Base-by-base conservation (phyloP, 2,329 filamentous ascomycete genomes). In the Xylariaceae sp. region DNA sequence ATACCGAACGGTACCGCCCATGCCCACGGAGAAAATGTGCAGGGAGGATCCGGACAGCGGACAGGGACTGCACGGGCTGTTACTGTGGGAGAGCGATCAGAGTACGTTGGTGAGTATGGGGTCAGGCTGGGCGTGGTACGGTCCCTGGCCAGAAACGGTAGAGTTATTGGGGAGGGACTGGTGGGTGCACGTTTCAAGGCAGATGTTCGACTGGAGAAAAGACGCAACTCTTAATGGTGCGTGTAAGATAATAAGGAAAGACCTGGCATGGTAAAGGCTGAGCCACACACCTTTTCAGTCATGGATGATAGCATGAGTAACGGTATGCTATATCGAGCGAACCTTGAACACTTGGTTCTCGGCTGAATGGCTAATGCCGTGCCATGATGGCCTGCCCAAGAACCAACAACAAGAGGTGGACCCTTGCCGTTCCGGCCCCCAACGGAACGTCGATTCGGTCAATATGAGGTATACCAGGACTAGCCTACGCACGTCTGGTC, bases 281-380 rank as follows among this genome's bases (percentile, higher is more conserved):
- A 67, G 64, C 65, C 66, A 69, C 64, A 63, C 52, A 54, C 54
- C 48, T 51, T 31, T 51, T 47, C 51, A 52, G 52, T 56, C 54
- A 60, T 60, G 50, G 55, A 53, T 50, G 55, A 58, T 54, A 58
- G 52, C 51, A 61, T 52, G 50, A 57, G 55, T 49, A 51, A 51
- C 54, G 56, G 56, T 47, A 56, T 47, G 58, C 61, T 62, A 66
- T 60, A 57, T 54, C 54, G 52, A 61, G 55, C 55, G 46, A 59
- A 55, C 57, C 62, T 61, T 57, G 61, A 47, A 56, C 55, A 63
- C 64, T 64, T 54, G 53, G 58, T 60, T 66, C 57, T 69, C 67
- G 68, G 68, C 68, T 72, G 67, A 71, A 72, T 69, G 65, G 67
- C 58, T 69, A 66, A 71, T 71, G 67, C 64, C 64, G 64, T 68